Conservation (phyloP, 305 asterid species). For the Andrographis paniculata region DNA sequence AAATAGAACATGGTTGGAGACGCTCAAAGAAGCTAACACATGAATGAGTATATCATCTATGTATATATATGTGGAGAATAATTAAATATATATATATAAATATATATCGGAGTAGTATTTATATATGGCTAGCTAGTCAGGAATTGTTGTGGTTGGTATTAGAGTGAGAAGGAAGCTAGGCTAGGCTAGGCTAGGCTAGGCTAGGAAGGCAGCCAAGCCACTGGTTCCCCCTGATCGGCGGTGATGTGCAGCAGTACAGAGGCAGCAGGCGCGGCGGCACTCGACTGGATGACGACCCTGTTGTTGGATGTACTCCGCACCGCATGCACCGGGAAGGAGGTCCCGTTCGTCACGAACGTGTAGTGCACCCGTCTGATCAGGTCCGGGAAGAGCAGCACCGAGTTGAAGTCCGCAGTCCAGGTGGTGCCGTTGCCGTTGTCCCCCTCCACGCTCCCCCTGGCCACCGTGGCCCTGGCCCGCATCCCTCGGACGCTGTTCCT, state of each 20-base stretch:
- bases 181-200: too few species aligned
- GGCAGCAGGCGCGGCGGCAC: conserved; percentile 31
- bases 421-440: conserved; percentile 47
- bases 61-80: too few species aligned
- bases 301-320: conserved; percentile 51
- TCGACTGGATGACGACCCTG: conserved; percentile 47
- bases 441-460: conserved; percentile 29
- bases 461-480: conserved; percentile 57
- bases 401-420: conserved; percentile 64
- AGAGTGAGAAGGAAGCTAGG: too few species aligned
- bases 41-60: too few species aligned
- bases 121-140: too few species aligned
- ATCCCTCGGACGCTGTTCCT: conserved; percentile 58
- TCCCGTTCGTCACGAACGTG: conserved; percentile 37
- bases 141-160: too few species aligned
- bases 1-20: too few species aligned
- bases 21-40: too few species aligned
- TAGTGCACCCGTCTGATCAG: conserved; percentile 53
- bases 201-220: too few species aligned
- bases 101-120: too few species aligned
- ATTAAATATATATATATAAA: too few species aligned
- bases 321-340: conserved; percentile 46
- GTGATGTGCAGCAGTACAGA: conserved; percentile 46
- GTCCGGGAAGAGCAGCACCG: conserved; percentile 59
- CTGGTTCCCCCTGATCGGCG: conserved; percentile 76